Percentiles rank a stretch among this genome's conserved stretches.
These are phyloP conservation scores for Teunomyces tritomae DNA, from an alignment of 805 yeast species.

Conservation along the genomic window DNA sequence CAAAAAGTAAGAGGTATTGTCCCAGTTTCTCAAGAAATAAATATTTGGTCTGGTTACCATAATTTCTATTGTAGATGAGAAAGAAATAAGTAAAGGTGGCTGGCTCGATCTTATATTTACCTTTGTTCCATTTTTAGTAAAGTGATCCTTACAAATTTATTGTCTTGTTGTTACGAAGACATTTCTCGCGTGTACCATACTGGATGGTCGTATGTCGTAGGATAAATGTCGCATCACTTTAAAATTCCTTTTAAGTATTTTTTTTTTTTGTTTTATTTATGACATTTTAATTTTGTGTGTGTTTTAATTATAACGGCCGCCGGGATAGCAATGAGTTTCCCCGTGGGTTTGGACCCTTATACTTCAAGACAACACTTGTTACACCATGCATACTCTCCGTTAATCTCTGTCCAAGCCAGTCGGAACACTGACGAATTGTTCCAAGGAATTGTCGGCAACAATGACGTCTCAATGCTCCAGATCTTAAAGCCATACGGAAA, in stretches of 20 bases:
- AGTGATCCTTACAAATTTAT: neutral
- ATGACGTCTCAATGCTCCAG: slow-evolving; percentile 42
- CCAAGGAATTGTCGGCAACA: slow-evolving; percentile 36
- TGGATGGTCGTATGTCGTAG: neutral
- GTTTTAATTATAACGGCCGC: too few species aligned
- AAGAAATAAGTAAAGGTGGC: neutral
- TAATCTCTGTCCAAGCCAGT: slow-evolving; percentile 49
- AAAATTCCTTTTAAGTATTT: too few species aligned
- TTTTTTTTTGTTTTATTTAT: neutral
- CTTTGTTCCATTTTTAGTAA: neutral
- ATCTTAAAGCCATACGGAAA: slow-evolving; percentile 57
- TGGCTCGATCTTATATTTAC: neutral
- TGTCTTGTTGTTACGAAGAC: neutral
- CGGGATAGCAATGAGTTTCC: slow-evolving; percentile 20
- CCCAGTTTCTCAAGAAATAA: neutral
- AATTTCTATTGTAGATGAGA: neutral
- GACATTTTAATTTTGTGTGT: too few species aligned
- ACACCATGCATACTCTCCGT: slow-evolving; percentile 51
- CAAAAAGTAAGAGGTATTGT: neutral
- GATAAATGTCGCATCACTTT: too few species aligned
- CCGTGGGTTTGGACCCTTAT: slow-evolving; percentile 38
- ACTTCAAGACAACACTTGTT: slow-evolving; percentile 39
- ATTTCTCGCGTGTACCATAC: neutral
- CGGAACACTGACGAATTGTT: slow-evolving; percentile 44
- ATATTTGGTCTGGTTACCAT: too few species aligned